Evolutionary conservation across 2,329 filamentous ascomycete genomes (phyloP).

Genomic region (Diaporthe eres): DNA sequence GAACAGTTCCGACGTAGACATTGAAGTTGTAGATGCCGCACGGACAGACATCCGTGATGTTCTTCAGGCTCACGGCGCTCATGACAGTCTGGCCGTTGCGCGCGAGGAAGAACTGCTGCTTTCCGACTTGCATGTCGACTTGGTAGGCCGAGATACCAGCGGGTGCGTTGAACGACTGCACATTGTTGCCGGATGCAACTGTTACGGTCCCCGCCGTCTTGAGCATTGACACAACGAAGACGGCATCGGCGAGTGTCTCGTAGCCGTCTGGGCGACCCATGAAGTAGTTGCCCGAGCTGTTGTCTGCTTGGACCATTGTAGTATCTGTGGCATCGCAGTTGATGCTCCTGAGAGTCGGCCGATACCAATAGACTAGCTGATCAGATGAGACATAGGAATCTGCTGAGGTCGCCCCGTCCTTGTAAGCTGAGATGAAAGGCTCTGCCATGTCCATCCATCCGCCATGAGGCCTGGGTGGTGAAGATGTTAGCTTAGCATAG

Average conservation of each 20-base stretch:
- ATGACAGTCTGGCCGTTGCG: slow-evolving; percentile 58
- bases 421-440: slow-evolving; percentile 67
- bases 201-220: slow-evolving; percentile 59
- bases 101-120: slow-evolving; percentile 61
- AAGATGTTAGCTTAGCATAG: background rate
- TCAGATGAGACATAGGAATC: slow-evolving; percentile 59
- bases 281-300: slow-evolving; percentile 66
- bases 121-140: slow-evolving; percentile 62
- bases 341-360: slow-evolving; percentile 60
- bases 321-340: slow-evolving; percentile 68
- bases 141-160: slow-evolving; percentile 61
- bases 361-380: slow-evolving; percentile 69
- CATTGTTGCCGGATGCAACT: slow-evolving; percentile 60
- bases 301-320: slow-evolving; percentile 59
- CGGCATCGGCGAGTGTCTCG: slow-evolving; percentile 62
- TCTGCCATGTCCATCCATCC: slow-evolving; percentile 68
- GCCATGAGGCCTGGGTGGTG: slow-evolving; percentile 54
- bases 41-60: slow-evolving; percentile 62
- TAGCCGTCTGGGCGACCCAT: slow-evolving; percentile 64
- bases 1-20: slow-evolving; percentile 66
- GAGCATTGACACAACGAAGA: slow-evolving; percentile 68
- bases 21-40: slow-evolving; percentile 72
- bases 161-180: slow-evolving; percentile 58
- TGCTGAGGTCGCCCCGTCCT: slow-evolving; percentile 57
- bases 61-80: slow-evolving; percentile 62